Conservation (phyloP, 768 basidiomycete genomes). For the Macrolepiota albuminosa region DNA sequence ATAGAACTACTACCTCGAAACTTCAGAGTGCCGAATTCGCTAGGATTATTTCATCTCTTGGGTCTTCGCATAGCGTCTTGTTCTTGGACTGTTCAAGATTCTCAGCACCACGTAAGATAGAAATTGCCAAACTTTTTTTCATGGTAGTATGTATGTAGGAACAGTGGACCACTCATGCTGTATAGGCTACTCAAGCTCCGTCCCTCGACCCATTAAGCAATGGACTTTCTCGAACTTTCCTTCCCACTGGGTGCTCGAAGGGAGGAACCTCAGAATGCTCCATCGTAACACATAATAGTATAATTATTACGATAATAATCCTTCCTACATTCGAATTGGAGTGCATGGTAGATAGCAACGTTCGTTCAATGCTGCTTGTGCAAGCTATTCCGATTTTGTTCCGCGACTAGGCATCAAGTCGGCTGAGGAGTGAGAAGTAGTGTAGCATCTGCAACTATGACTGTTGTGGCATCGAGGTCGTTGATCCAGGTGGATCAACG, state of each 20-base stretch:
- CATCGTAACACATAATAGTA: neutral
- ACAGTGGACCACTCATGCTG: neutral
- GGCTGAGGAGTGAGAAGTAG: neutral
- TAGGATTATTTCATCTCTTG: neutral
- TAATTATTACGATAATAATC: neutral
- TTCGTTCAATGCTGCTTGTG: neutral
- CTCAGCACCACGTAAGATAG: neutral
- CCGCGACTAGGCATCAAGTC: neutral
- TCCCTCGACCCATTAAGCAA: neutral
- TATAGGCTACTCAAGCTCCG: neutral
- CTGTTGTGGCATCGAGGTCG: neutral
- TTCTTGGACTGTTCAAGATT: neutral
- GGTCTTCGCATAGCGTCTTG: neutral
- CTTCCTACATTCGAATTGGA: neutral
- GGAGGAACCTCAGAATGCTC: neutral
- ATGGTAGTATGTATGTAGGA: neutral
- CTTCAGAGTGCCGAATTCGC: neutral
- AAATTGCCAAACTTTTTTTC: neutral
- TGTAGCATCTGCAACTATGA: neutral
- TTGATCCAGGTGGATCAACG: neutral
- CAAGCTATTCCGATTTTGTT: neutral
- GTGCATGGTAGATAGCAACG: neutral
- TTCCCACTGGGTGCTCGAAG: neutral
- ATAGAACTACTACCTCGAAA: neutral
- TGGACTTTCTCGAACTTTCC: neutral